Evolutionary conservation across 208 protist species (phyloP).

Genomic region (Leishmania aethiopica): DNA sequence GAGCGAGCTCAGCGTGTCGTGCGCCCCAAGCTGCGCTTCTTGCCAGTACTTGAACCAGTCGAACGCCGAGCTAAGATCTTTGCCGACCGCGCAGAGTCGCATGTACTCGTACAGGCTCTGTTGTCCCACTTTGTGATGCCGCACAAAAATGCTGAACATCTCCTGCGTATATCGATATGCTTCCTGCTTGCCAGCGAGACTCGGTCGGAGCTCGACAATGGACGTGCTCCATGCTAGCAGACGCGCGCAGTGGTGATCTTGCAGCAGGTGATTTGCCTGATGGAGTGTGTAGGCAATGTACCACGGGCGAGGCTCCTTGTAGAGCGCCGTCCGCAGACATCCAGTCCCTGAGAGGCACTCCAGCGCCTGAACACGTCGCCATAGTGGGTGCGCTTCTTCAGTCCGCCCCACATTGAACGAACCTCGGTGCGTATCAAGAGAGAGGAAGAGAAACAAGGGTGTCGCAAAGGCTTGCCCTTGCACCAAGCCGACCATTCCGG

Average conservation of each 20-base stretch:
- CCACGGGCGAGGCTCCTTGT: conserved; percentile 86
- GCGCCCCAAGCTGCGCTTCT: conserved; percentile 45
- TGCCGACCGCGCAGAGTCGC: conserved; percentile 75
- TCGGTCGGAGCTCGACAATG: conserved; percentile 57
- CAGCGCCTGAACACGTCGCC: conserved; percentile 74
- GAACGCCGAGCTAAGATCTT: conserved; percentile 83
- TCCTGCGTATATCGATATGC: conserved; percentile 87
- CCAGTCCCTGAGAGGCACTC: conserved; percentile 68
- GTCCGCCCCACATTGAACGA: conserved; percentile 80
- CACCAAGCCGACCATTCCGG: too few species aligned
- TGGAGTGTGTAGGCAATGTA: conserved; percentile 75
- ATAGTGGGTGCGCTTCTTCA: conserved; percentile 75
- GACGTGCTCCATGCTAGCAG: conserved; percentile 81
- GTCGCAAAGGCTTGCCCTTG: background rate
- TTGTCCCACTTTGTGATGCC: conserved; percentile 70
- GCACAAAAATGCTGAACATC: conserved; percentile 67
- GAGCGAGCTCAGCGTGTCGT: conserved; percentile 25
- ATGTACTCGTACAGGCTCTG: conserved; percentile 77
- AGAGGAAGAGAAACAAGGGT: background rate
- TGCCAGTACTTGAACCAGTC: conserved; percentile 86
- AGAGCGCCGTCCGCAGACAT: conserved; percentile 65
- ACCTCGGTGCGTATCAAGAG: background rate
- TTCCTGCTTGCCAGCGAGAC: conserved; percentile 38
- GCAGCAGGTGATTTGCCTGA: conserved; percentile 67
- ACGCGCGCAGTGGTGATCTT: conserved; percentile 79